Evolutionary conservation across 345 rosid species (phyloP), one percentile per base, ranked within the genome.

Genomic region (Hibiscus mutabilis): DNA sequence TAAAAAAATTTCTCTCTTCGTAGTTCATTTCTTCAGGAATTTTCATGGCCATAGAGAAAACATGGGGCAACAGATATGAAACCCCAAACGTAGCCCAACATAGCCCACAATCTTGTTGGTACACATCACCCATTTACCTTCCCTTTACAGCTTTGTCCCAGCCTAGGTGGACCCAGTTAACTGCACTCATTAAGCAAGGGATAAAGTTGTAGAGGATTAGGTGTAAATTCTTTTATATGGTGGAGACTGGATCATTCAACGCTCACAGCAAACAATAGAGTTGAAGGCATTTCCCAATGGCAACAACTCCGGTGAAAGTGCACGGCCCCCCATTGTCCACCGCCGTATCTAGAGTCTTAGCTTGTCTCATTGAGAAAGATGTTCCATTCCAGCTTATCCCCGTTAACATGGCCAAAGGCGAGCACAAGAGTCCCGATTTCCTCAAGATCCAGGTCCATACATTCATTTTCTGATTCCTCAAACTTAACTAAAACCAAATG

Each of bases 261-360:
- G n/a, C n/a, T n/a, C n/a, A n/a, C n/a, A n/a, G n/a, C 37, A 4
- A 2, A 18, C 42, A 53, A 12, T 35, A 16, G 22, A 19, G 1
- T 1, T 0, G 1, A 14, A 0, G 0, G 5, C 7, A 37, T 42
- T 44, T 24, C 8, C 22, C 14, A 67, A 85, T 85, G 89, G 87
- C 87, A 24, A 77, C 81, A 24, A 77, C 80, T 73, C 87, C 88
- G 13, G 89, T 87, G 63, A 85, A 85, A 73, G 84, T 87, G 63
- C 85, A 85, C 83, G 91, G 94, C 4, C 88, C 87, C 3, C 74
- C 91, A 1, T 13, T 84, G 40, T 87, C 89, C 57, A 83, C 94
- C 0, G 88, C 91, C 0, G 91, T 87, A n/a, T 81, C 88, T 9
- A 82, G 94, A 69, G 94, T 84, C 18, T 46, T 89, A 16, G 89